Evolutionary conservation across 768 basidiomycete genomes (phyloP).

Genomic region (Mycena floridula): DNA sequence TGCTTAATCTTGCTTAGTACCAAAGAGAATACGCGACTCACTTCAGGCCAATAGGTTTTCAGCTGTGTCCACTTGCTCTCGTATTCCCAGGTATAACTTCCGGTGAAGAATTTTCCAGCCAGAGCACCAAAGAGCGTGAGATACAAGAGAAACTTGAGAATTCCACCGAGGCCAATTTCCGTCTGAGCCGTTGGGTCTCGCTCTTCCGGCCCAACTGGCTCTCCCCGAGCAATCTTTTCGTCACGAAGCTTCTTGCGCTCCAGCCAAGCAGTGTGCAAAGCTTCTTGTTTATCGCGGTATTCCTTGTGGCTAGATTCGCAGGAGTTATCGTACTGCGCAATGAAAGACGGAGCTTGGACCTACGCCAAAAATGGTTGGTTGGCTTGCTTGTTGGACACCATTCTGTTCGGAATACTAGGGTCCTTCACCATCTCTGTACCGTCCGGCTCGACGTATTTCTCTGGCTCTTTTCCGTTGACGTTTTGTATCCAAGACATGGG

Average conservation of each 20-base stretch:
- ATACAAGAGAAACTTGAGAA: slow-evolving; percentile 67
- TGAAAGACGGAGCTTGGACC: slow-evolving; percentile 23
- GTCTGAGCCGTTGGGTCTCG: slow-evolving; percentile 64
- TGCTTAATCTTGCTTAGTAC: background rate
- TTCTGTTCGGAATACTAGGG: slow-evolving; percentile 56
- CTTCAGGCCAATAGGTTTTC: slow-evolving; percentile 63
- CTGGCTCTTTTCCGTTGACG: slow-evolving; percentile 27
- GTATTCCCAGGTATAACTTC: slow-evolving; percentile 84
- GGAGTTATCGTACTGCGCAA: slow-evolving; percentile 3
- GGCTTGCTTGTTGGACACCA: slow-evolving; percentile 76
- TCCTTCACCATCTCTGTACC: slow-evolving; percentile 52
- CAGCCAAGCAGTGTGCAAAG: slow-evolving; percentile 57
- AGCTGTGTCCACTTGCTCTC: slow-evolving; percentile 55
- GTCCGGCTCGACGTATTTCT: slow-evolving; percentile 31
- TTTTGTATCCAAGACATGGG: slow-evolving; percentile 65
- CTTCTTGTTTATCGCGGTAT: slow-evolving; percentile 57
- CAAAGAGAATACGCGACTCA: no score
- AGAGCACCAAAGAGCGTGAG: slow-evolving; percentile 46
- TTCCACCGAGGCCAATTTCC: slow-evolving; percentile 57
- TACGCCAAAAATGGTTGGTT: slow-evolving; percentile 84
- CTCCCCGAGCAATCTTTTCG: slow-evolving; percentile 68
- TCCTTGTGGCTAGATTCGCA: slow-evolving; percentile 48
- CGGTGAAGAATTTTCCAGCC: slow-evolving; percentile 79
- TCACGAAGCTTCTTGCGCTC: slow-evolving; percentile 67
- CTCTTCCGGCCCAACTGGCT: slow-evolving; percentile 67